These are phyloP conservation scores for Trypanosoma rangeli DNA, from an alignment of 208 protist genomes.

Conservation along the genomic window DNA sequence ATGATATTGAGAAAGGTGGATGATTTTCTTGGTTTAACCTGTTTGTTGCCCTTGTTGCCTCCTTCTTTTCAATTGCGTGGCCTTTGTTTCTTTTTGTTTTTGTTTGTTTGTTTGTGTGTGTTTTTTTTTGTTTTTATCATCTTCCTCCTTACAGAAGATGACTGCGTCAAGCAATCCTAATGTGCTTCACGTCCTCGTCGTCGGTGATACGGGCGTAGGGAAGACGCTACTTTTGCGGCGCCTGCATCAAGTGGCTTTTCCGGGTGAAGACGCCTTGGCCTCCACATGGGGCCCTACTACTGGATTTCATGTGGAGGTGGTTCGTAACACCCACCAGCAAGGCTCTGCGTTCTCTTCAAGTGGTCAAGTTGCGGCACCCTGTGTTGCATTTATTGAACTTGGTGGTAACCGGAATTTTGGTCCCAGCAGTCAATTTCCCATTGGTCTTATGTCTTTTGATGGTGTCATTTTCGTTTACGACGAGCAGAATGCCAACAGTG, in stretches of 20 bases:
- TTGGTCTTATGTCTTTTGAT: conserved; percentile 57
- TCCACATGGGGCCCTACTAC: conserved; percentile 47
- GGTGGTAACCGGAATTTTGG: conserved; percentile 68
- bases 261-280: background rate
- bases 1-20: background rate
- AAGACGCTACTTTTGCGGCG: conserved; percentile 81
- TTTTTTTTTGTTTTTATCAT: background rate
- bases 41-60: background rate
- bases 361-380: background rate
- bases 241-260: conserved; percentile 42
- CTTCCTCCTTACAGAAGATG: conserved; percentile 4
- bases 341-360: background rate
- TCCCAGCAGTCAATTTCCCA: conserved; percentile 37
- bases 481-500: conserved; percentile 52
- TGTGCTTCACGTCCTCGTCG: conserved; percentile 59
- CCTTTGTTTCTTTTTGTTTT: background rate
- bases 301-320: conserved; percentile 52
- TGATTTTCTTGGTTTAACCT: background rate
- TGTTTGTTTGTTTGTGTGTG: too few relatives aligned
- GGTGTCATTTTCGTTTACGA: conserved; percentile 83
- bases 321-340: conserved; percentile 25
- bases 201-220: conserved; percentile 74
- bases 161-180: background rate
- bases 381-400: conserved; percentile 76
- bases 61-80: background rate